These are phyloP conservation scores for Debaryomyces sp. DNA, from an alignment of 1,139 yeast species.

Conservation along the genomic window DNA sequence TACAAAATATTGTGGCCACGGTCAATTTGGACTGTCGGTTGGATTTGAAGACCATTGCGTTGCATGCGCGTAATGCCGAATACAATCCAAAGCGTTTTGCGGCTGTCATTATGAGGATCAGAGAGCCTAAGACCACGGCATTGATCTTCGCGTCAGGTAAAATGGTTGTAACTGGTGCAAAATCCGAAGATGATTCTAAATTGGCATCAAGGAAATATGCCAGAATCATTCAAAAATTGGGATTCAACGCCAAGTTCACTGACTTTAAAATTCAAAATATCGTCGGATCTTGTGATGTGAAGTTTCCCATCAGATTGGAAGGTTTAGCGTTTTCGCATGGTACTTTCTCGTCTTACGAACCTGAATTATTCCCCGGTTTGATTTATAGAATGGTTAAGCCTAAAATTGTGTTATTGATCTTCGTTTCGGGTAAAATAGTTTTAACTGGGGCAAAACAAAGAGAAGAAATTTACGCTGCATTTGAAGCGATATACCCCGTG, in stretches of 20 bases:
- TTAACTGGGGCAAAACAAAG: conserved; percentile 99
- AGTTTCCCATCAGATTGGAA: conserved; percentile 95
- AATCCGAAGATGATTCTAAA: conserved; percentile 96
- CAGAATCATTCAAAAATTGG: conserved; percentile 95
- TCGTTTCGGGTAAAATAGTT: conserved; percentile 97
- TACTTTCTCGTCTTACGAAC: conserved; percentile 97
- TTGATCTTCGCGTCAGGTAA: conserved; percentile 97
- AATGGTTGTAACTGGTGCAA: conserved; percentile 99
- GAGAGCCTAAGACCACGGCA: conserved; percentile 99
- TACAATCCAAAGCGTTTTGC: conserved; percentile 98
- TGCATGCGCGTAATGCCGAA: conserved; percentile 99
- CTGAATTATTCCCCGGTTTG: conserved; percentile 96
- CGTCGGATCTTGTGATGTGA: conserved; percentile 98
- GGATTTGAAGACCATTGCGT: conserved; percentile 94
- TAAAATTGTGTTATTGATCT: conserved; percentile 90
- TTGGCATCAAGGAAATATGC: conserved; percentile 97
- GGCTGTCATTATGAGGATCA: conserved; percentile 98
- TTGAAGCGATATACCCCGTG: conserved; percentile 97
- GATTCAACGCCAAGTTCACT: conserved; percentile 93
- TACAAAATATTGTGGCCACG: conserved; percentile 97
- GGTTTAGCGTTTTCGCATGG: conserved; percentile 99
- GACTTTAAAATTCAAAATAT: conserved; percentile 97
- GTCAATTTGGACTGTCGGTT: conserved; percentile 95
- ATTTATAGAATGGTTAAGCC: conserved; percentile 99
- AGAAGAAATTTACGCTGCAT: conserved; percentile 97